Conservation (phyloP, 2,329 filamentous ascomycete species). For the Pseudonectria foliicola region DNA sequence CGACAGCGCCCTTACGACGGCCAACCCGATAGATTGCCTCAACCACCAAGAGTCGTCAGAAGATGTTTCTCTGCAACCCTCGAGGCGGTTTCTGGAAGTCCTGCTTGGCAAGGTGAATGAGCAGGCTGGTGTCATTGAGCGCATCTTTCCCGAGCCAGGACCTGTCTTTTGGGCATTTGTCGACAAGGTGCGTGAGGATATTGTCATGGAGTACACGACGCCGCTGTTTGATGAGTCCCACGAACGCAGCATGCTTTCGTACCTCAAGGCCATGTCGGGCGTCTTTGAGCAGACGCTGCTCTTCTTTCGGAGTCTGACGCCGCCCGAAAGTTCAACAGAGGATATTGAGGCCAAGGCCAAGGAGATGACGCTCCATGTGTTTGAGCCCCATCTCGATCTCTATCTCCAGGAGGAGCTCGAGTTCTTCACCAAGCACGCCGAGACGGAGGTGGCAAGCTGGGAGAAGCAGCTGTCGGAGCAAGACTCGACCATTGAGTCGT, state of each 20-base stretch:
- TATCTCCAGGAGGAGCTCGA: constrained; percentile 90
- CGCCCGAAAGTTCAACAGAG: constrained; percentile 55
- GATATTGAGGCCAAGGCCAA: constrained; percentile 59
- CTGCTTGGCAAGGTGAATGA: constrained; percentile 73
- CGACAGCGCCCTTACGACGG: constrained; percentile 54
- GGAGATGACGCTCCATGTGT: constrained; percentile 62
- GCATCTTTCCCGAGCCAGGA: constrained; percentile 68
- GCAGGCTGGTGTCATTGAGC: constrained; percentile 70
- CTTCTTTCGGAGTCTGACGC: constrained; percentile 64
- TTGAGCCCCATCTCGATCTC: constrained; percentile 88
- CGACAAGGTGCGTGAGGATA: constrained; percentile 74
- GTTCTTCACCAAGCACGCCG: constrained; percentile 70
- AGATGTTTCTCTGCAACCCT: constrained; percentile 71
- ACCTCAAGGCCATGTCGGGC: constrained; percentile 79
- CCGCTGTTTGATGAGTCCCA: constrained; percentile 83
- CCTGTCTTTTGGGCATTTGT: constrained; percentile 72
- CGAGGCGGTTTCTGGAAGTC: constrained; percentile 70
- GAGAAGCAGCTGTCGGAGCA: constrained; percentile 88
- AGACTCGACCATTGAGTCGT: constrained; percentile 83
- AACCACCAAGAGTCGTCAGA: constrained; percentile 56
- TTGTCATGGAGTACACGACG: constrained; percentile 80
- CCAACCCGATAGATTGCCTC: constrained; percentile 72
- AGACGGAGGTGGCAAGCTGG: constrained; percentile 74
- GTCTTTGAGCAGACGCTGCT: constrained; percentile 80
- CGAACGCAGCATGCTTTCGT: constrained; percentile 64